These are phyloP conservation scores for Bipolaris cookei DNA, from an alignment of 2,329 filamentous ascomycete species.

Conservation along the genomic window DNA sequence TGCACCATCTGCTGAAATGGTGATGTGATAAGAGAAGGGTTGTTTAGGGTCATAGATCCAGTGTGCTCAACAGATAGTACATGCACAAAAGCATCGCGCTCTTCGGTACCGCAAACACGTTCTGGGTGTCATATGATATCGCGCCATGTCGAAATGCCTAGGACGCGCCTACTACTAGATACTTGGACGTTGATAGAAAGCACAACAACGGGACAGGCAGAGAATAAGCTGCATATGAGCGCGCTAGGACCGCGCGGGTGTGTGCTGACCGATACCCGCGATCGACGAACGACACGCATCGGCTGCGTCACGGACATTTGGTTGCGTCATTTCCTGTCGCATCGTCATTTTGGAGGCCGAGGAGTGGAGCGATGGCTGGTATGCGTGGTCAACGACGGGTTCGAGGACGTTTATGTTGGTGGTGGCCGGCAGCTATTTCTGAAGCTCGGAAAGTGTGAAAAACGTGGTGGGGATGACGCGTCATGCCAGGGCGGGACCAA, in stretches of 20 bases:
- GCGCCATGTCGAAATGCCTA: neutral
- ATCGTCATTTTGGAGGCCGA: conserved; percentile 7
- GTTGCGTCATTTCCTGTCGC: conserved; percentile 11
- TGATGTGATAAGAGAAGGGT: neutral
- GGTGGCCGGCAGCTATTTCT: neutral
- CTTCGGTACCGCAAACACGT: neutral
- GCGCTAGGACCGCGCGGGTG: neutral
- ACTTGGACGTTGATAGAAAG: neutral
- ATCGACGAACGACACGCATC: conserved; percentile 14
- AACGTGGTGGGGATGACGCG: conserved; percentile 11
- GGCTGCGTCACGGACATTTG: neutral
- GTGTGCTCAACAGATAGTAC: neutral
- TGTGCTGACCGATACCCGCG: neutral
- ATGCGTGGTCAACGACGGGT: neutral
- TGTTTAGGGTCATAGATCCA: neutral
- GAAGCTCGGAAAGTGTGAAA: conserved; percentile 9
- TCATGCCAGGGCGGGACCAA: conserved; percentile 9
- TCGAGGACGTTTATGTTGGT: neutral
- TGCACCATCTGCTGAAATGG: neutral
- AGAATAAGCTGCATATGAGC: neutral
- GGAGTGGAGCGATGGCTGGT: neutral
- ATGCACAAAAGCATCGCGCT: neutral
- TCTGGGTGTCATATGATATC: neutral
- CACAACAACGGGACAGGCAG: neutral
- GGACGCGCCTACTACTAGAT: neutral